Evolutionary conservation across 2,329 filamentous ascomycete species (phyloP), one percentile per base, ranked within the genome.

Genomic region (Chlorencoelia australis): DNA sequence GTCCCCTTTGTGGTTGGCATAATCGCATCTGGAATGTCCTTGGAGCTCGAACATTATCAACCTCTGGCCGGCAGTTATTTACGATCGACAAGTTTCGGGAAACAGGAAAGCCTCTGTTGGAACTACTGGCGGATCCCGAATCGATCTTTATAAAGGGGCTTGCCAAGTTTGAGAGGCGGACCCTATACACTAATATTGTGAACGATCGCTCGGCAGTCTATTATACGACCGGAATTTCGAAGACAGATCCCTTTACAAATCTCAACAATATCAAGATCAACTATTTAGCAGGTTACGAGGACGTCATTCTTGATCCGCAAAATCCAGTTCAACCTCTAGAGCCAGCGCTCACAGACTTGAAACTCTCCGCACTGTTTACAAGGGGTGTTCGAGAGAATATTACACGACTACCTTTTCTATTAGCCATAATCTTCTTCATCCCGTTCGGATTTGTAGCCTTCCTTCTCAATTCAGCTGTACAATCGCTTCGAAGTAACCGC

Each of bases 71-170:
- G 33, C 89, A 96, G 57, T 67, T 96, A 7, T 96, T 95, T 57
- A 77, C 77, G 38, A 82, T 91, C 41, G 89, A 96, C 62, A 66
- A 71, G 4, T 95, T 95, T 59, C 77, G 87, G 40, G 77, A 84
- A 43, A 94, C 85, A 1, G 79, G 75, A n/a, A 73, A 78, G 26
- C 85, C 88, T 0, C 66, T 96, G 7, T 70, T 96, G 14, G 71
- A 82, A 32, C 69, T 95, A 7, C 68, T 96, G 19, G 83, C 88
- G 5, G 88, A 94, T 46, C 78, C 81, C 0, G 71, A 80, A 33
- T 88, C 82, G 43, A 82, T 94, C 47, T 96, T 96, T 62, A 81
- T 94, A 50, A 73, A 74, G 20, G 88, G 79, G 0, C 67, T 96
- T 30, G 70, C 73, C 42, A 71, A 67, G 48, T 96, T 96, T 63